These are phyloP conservation scores for Thalassiosira profunda DNA, from an alignment of 108 stramenopile genomes.

Conservation along the genomic window DNA sequence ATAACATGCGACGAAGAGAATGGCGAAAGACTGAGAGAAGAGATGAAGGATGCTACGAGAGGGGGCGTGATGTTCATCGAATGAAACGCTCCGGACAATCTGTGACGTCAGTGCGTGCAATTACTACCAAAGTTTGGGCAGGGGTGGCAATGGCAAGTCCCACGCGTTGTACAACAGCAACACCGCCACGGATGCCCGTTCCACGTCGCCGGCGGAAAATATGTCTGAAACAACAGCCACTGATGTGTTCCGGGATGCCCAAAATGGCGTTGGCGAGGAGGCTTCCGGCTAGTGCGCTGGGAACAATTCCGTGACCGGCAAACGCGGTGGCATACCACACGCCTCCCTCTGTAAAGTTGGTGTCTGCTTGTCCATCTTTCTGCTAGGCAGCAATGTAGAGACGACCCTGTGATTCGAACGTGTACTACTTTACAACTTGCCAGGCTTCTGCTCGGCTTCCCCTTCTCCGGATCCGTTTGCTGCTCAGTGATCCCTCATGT, in stretches of 20 bases:
- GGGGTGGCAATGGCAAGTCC: slow-evolving; percentile 38
- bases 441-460: no score
- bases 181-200: slow-evolving; percentile 34
- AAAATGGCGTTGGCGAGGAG: slow-evolving; percentile 43
- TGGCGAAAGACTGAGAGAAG: slow-evolving; percentile 27
- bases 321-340: slow-evolving; percentile 47
- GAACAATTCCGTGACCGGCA: slow-evolving; percentile 44
- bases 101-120: no score
- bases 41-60: slow-evolving; percentile 71
- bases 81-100: no score
- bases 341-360: slow-evolving; percentile 6
- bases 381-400: not conserved
- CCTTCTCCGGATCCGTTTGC: no score
- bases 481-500: no score
- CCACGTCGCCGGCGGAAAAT: slow-evolving; percentile 39
- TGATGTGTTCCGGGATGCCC: slow-evolving; percentile 32
- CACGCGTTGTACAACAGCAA: slow-evolving; percentile 31
- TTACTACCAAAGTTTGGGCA: slow-evolving; percentile 37
- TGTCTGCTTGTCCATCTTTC: not conserved
- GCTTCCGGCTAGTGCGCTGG: slow-evolving; percentile 38
- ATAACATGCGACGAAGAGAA: slow-evolving; percentile 62
- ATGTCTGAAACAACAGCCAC: slow-evolving; percentile 34
- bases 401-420: no score
- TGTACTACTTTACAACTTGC: no score
- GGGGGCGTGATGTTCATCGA: slow-evolving; percentile 49